These are phyloP conservation scores for Metarhizium guizhouense DNA, from an alignment of 2,329 filamentous ascomycete genomes.

Conservation along the genomic window DNA sequence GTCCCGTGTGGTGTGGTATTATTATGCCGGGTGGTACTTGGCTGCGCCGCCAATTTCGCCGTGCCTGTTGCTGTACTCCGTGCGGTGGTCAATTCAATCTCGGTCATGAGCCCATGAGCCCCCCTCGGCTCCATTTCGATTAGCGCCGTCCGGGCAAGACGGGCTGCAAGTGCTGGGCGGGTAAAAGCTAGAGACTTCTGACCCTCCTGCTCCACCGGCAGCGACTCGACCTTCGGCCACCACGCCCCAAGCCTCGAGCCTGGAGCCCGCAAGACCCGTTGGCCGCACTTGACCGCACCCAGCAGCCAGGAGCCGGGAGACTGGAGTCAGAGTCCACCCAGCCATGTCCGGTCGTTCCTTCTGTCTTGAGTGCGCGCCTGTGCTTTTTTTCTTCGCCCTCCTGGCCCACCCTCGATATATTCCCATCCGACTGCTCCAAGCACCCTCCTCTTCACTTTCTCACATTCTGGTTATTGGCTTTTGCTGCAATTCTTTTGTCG, in stretches of 20 bases:
- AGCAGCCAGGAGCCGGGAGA: too few species aligned
- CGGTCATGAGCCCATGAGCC: background rate
- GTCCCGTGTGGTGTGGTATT: background rate
- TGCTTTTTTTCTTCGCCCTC: background rate
- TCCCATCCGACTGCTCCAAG: slow-evolving; percentile 3
- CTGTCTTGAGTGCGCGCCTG: slow-evolving; percentile 1
- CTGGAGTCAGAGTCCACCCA: slow-evolving; percentile 1
- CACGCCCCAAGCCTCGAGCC: too few species aligned
- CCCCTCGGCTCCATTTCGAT: background rate
- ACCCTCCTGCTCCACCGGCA: background rate
- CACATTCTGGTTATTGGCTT: background rate
- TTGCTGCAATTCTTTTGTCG: background rate
- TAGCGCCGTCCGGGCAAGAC: background rate
- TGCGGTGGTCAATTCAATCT: background rate
- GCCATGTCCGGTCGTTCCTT: slow-evolving; percentile 4
- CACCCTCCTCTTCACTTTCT: slow-evolving; percentile 1
- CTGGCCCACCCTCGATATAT: slow-evolving; percentile 9
- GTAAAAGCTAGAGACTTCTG: background rate
- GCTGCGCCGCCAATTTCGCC: background rate
- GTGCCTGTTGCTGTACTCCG: background rate
- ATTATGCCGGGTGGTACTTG: background rate
- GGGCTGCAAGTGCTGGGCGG: background rate
- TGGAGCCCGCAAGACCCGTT: too few species aligned
- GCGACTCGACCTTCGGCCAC: background rate
- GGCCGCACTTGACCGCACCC: too few species aligned